A percentile compares a stretch with the other conserved stretches of the same genome.
Evolutionary conservation across 306 rosid genomes (phyloP).

Genomic region (Cucurbita maxima): DNA sequence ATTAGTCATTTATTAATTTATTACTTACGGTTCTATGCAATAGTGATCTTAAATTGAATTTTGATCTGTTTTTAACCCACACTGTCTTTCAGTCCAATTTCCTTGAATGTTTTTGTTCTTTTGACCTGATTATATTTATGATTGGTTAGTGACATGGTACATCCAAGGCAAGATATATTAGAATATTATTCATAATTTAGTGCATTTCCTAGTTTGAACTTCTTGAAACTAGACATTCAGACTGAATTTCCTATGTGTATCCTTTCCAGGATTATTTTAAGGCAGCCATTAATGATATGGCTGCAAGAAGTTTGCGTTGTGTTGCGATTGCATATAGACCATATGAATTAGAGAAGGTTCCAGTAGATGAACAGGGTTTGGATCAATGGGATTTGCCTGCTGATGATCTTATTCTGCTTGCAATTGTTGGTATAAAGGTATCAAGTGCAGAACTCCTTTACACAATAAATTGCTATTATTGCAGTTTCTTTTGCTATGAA

Average conservation of each 20-base stretch:
- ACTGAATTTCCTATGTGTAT: not conserved
- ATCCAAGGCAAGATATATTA: not conserved
- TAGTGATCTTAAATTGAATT: not conserved
- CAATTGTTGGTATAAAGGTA: conserved; percentile 90
- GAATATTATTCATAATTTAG: not conserved
- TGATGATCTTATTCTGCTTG: conserved; percentile 70
- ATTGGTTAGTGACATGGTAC: not conserved
- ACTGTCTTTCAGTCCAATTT: not conserved
- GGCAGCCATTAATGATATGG: conserved; percentile 65
- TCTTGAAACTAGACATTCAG: not conserved
- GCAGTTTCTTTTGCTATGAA: not conserved
- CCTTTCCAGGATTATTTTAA: conserved; percentile 41
- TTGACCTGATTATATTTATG: not conserved
- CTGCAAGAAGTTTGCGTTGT: conserved; percentile 85
- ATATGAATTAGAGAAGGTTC: conserved; percentile 50
- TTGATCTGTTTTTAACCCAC: not conserved
- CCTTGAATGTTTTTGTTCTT: not conserved
- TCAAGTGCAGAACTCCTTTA: not conserved
- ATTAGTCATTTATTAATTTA: not conserved
- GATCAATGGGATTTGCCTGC: conserved; percentile 77
- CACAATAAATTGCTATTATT: not conserved
- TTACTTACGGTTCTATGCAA: not conserved
- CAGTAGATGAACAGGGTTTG: conserved; percentile 46
- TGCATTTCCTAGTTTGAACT: not conserved
- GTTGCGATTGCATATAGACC: conserved; percentile 84